Base-by-base conservation (phyloP, 345 rosid species). In the Brassica carinata region DNA sequence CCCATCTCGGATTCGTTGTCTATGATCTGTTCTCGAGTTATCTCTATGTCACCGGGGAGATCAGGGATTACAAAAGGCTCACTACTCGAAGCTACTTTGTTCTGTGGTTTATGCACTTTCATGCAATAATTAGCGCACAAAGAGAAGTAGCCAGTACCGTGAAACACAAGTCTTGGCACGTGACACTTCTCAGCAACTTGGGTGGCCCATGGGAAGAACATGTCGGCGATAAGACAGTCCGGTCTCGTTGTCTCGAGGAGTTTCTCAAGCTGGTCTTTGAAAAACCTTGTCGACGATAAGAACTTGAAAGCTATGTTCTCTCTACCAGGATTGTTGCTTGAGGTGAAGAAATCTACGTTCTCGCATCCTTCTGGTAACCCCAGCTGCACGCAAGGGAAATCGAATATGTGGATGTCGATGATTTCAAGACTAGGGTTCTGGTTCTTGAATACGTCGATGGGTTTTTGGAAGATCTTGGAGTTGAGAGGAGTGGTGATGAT, bases 151-250 rank as follows among this genome's bases (percentile, higher is more conserved):
- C 89, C 51, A 3, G 81, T 78, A 45, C 93, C 93, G 75, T 83
- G 87, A 68, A 91, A 89, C 11, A 88, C 85, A 70, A 87, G 26
- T 31, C 90, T 84, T 3, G 95, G 93, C 14, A 88, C 72, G 14
- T 83, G 74, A 18, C 36, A 86, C 64, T 84, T 83, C 17, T 75
- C 82, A 14, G 90, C 86, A 8, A 69, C 72, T n/a, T 87, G 83
- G 1, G 84, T 84, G 2, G 87, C 76, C 93, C 93, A 91, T 0
- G 89, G 88, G 69, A 85, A 89, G 87, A 87, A 88, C 83, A 84
- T 77, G 69, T 91, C 90, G 2, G 93, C 83, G 7, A 91, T 77
- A 9, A 88, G 75, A 68, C 87, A 85, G 29, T 73, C 71, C 1
- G 81, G 84, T 58, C 36, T 72, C 4, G 62, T 27, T 67, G 8